phyloP scores from a whole-genome alignment of 495 filamentous ascomycete species.

The Xylaria bambusicola region DNA sequence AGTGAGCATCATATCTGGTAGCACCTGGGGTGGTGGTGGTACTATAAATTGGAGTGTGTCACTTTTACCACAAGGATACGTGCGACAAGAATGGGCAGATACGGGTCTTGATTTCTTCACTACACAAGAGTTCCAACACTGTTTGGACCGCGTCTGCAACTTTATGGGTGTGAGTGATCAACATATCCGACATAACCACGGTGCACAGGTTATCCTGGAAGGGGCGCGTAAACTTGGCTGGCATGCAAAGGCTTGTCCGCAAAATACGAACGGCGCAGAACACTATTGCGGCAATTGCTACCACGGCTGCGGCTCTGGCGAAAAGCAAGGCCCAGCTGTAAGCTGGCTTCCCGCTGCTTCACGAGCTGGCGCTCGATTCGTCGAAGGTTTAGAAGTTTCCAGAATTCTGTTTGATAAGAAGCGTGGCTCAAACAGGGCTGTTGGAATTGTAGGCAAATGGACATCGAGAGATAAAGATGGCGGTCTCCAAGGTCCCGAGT shows the following conservation, averaged over 20 bases:
- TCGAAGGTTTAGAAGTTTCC: slow-evolving; percentile 74
- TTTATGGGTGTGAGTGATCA: slow-evolving; percentile 72
- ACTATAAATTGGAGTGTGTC: slow-evolving; percentile 88
- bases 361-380: slow-evolving; percentile 70
- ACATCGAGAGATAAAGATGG: slow-evolving; percentile 65
- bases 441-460: slow-evolving; percentile 73
- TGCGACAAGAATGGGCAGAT: slow-evolving; percentile 79
- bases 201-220: slow-evolving; percentile 69
- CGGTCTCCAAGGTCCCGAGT: slow-evolving; percentile 51
- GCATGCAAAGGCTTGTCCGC: slow-evolving; percentile 67
- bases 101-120: slow-evolving; percentile 77
- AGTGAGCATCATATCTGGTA: slow-evolving; percentile 64
- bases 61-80: slow-evolving; percentile 76
- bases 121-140: slow-evolving; percentile 71
- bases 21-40: slow-evolving; percentile 83
- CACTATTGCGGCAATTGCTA: slow-evolving; percentile 83
- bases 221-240: slow-evolving; percentile 77
- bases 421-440: slow-evolving; percentile 58
- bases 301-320: slow-evolving; percentile 68
- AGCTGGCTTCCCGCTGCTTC: slow-evolving; percentile 79
- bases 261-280: slow-evolving; percentile 70
- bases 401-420: slow-evolving; percentile 65
- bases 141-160: slow-evolving; percentile 63
- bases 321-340: slow-evolving; percentile 77
- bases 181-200: slow-evolving; percentile 67